phyloP scores from a whole-genome alignment of 257 asterid genomes.

The Gynochthodes officinalis region DNA sequence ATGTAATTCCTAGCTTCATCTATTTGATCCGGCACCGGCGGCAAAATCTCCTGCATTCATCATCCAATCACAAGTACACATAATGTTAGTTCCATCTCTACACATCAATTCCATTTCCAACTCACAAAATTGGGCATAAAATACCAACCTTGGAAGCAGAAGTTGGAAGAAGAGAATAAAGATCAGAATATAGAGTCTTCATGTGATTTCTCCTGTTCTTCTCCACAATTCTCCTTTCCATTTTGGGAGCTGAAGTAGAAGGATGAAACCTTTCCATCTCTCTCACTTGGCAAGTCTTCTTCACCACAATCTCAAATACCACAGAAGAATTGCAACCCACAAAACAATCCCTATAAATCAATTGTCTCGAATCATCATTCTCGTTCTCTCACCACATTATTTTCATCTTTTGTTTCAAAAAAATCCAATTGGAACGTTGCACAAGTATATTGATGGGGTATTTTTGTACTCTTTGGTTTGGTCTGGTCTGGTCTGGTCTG shows the following conservation, averaged over 20 bases:
- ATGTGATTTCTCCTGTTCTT: constrained; percentile 44
- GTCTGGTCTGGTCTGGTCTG: no score
- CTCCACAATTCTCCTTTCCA: constrained; percentile 51
- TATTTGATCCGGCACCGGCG: constrained; percentile 45
- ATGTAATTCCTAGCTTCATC: constrained; percentile 42
- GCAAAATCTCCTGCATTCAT: constrained; percentile 30
- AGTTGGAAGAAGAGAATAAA: constrained; percentile 38
- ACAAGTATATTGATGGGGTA: no score
- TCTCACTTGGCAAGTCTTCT: no score
- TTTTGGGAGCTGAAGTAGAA: constrained; percentile 24
- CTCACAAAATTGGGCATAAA: not conserved
- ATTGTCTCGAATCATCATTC: no score
- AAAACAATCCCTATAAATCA: no score
- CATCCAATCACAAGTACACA: not conserved
- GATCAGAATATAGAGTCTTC: constrained; percentile 39
- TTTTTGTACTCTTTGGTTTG: no score
- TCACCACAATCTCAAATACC: no score
- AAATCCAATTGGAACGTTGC: no score
- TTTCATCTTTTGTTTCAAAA: no score
- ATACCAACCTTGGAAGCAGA: constrained; percentile 30
- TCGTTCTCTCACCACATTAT: no score
- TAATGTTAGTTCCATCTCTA: not conserved
- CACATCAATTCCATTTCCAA: not conserved
- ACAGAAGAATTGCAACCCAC: no score
- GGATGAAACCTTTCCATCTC: constrained; percentile 15